Evolutionary conservation across 179 eudicot genomes (phyloP).

Genomic region (Spinacia oleracea): DNA sequence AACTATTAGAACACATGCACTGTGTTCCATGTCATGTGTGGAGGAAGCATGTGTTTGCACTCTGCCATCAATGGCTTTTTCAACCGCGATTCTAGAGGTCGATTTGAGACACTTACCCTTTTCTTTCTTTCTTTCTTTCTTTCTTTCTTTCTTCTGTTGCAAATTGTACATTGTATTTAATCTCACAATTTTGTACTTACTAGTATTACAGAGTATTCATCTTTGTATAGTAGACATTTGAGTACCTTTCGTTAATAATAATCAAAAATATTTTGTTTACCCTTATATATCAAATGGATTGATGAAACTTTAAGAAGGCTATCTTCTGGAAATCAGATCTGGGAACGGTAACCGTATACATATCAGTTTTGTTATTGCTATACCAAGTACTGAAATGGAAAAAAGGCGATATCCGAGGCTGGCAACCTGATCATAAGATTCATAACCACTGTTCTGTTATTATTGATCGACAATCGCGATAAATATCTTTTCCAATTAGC

Average conservation of each 20-base stretch:
- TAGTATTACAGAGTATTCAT: not conserved
- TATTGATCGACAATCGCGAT: not conserved
- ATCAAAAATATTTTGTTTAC: not conserved
- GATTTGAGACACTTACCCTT: not conserved
- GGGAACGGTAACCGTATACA: not conserved
- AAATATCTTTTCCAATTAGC: too few relatives aligned
- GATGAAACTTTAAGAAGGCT: not conserved
- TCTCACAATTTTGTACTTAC: not conserved
- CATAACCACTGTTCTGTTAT: not conserved
- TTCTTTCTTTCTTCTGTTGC: too few relatives aligned
- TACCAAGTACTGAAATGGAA: not conserved
- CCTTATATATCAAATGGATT: not conserved
- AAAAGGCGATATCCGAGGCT: not conserved
- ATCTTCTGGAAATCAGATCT: not conserved
- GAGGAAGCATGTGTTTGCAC: not conserved
- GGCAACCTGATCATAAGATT: not conserved
- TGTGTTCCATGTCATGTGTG: too few relatives aligned
- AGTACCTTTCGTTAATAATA: not conserved
- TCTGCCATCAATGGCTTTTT: not conserved
- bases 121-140: too few relatives aligned
- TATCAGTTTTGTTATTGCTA: not conserved
- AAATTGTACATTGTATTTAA: not conserved
- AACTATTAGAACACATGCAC: not conserved
- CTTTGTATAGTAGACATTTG: conserved; percentile 2
- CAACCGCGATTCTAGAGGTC: not conserved